Evolutionary conservation across 352 stramenopile genomes (phyloP).

Genomic region (Thraustochytrium striatum): DNA sequence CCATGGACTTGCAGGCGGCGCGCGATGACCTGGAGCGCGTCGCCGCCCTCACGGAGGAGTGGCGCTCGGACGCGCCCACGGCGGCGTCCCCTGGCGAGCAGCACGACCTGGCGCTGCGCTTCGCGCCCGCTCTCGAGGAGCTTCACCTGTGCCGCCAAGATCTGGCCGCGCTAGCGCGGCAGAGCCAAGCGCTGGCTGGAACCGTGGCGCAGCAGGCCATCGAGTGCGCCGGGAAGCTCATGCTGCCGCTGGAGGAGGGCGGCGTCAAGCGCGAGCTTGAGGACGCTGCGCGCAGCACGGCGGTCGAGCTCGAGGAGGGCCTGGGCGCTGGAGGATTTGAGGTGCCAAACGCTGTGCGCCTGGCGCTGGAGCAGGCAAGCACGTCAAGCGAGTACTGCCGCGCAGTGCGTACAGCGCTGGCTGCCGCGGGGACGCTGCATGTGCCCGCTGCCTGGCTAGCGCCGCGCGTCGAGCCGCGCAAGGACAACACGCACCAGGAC

Average conservation of each 20-base stretch:
- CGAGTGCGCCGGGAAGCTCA: not conserved
- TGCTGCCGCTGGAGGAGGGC: not conserved
- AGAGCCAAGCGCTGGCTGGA: not conserved
- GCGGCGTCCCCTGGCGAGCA: not conserved
- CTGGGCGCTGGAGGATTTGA: not conserved
- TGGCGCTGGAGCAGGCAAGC: not conserved
- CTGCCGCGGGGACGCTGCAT: not conserved
- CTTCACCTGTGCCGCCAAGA: not conserved
- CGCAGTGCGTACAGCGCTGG: not conserved
- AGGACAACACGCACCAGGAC: constrained; percentile 21
- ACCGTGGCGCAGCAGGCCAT: not conserved
- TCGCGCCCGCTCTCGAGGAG: constrained; percentile 2
- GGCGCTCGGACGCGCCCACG: not conserved
- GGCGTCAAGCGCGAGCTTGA: not conserved
- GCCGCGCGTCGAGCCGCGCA: not conserved
- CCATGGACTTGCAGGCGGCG: not conserved
- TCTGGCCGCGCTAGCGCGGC: not conserved
- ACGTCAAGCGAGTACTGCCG: not conserved
- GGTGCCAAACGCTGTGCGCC: not conserved
- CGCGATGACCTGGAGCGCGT: not conserved
- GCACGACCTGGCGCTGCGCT: not conserved
- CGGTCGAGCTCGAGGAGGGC: not conserved
- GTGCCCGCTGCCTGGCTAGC: not conserved
- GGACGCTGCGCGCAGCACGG: not conserved
- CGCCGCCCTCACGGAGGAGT: not conserved